Percentiles rank a stretch among this genome's conserved stretches.
These are phyloP conservation scores for Colletotrichum tropicale DNA, from an alignment of 2,329 filamentous ascomycete genomes.

Conservation along the genomic window DNA sequence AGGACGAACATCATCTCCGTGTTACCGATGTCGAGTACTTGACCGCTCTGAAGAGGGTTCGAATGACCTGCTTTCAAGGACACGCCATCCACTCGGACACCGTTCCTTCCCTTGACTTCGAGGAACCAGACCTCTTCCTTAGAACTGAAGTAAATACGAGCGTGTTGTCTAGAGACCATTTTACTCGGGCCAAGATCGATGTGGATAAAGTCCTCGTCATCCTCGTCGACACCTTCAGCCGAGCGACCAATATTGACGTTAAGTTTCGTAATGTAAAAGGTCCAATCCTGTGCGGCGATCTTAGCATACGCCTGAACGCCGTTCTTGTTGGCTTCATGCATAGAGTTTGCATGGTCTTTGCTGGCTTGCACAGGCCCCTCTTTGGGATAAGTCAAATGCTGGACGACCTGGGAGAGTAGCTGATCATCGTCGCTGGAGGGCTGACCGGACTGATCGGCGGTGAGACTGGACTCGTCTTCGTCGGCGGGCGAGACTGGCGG, in stretches of 20 bases:
- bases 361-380: slow-evolving; percentile 60
- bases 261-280: slow-evolving; percentile 81
- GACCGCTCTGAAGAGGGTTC: slow-evolving; percentile 77
- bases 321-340: slow-evolving; percentile 65
- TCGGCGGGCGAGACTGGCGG: slow-evolving; percentile 49
- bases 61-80: slow-evolving; percentile 70
- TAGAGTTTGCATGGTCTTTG: slow-evolving; percentile 66
- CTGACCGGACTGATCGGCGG: slow-evolving; percentile 43
- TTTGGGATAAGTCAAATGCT: slow-evolving; percentile 49
- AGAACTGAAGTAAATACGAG: slow-evolving; percentile 74
- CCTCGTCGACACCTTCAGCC: slow-evolving; percentile 53
- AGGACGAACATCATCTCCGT: slow-evolving; percentile 99
- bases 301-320: slow-evolving; percentile 80
- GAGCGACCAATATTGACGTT: slow-evolving; percentile 77
- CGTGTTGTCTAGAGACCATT: slow-evolving; percentile 79
- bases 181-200: slow-evolving; percentile 90
- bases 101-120: slow-evolving; percentile 88
- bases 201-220: slow-evolving; percentile 66
- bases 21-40: slow-evolving; percentile 89
- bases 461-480: slow-evolving; percentile 46
- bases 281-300: slow-evolving; percentile 82
- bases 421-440: slow-evolving; percentile 56
- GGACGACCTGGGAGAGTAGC: slow-evolving; percentile 60
- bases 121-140: slow-evolving; percentile 80
- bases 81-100: slow-evolving; percentile 80